Evolutionary conservation across 1,139 yeast genomes (phyloP), one percentile per base, ranked within the genome.

Genomic region (Kodamaea sp.): DNA sequence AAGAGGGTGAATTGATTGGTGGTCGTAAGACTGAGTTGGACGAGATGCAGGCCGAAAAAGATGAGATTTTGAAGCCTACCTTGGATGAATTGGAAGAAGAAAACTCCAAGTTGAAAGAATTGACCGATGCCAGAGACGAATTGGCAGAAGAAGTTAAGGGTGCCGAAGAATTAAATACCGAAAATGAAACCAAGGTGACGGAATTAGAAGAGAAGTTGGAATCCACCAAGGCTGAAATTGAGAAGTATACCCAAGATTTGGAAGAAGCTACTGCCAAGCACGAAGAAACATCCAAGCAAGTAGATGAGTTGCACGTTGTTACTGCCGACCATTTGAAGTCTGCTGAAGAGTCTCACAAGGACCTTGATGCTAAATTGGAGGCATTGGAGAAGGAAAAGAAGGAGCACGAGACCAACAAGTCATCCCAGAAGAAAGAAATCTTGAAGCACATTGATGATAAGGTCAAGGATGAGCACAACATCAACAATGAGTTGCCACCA

Each of bases 401-500:
- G 28, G 50, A 52, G 14, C 59, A 66, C 38, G 40, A 56, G 25
- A 47, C 43, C 10, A 52, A 56, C 24, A 70, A 70, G 51, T 50
- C 52, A 16, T 26, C 47, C 12, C 57, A 64, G 42, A 68, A 67
- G 53, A 48, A 56, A 24, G 64, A 59, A 21, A 70, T 70, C 38
- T 51, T 57, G 45, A 42, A 41, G 14, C 54, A 56, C 11, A 44
- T 70, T 24, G 65, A 66, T 23, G 60, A 59, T 24, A 54, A 55
- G 47, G 70, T 70, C 19, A 62, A 61, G 43, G 70, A 63, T 26
- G 76, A 69, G 44, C 69, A 66, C 43, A 61, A 55, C 38, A 70
- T 76, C 44, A 75, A 76, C 46, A 53, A 48, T 15, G 75, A 68
- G 43, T 67, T 75, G 43, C 83, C 83, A 10, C 78, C 71, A 32